Base-by-base conservation (phyloP, 1,284 basidiomycete genomes). In the Vanrija humicola region DNA sequence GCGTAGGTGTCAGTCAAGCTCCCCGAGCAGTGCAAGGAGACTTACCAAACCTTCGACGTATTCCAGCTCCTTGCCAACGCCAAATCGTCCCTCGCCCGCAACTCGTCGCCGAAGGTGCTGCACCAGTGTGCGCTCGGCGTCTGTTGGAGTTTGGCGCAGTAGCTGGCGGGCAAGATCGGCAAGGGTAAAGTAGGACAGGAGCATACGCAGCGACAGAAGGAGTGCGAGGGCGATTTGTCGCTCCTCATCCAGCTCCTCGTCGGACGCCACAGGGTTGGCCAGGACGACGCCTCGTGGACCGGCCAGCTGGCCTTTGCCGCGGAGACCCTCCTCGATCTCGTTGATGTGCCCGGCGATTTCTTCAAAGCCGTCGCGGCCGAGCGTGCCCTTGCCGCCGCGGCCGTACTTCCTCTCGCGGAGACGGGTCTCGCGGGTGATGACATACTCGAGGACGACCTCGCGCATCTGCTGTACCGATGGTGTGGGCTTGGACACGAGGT, bases 391-490 rank as follows among this genome's bases (percentile, higher is more conserved):
- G 16, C 75, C 75, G 3, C 72, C 74, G 19, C 59, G 45, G 2
- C 70, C 73, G 3, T 59, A 60, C 48, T 68, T 70, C 58, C 70
- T 70, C 19, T 71, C 71, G 14, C 61, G 60, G n/a, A 67, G 43
- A 50, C 72, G 70, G 3, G 54, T 44, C 55, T 77, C 75, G 10
- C 73, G 54, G 3, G 62, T 62, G 6, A 73, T 61, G 0, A 70
- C 67, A 55, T 70, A 77, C 50, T 77, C 75, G 18, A 75, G 64
- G n/a, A 77, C 67, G 54, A 74, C 68, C 57, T 77, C 69, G 8
- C 74, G 64, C 5, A 72, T 70, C 28, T 71, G 67, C 43, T 69
- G 67, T 14, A 77, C 56, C 15, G 68, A 61, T 4, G 73, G 71
- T 1, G 63, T 50, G 0, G 73, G 71, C 14, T 65, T 54, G 0